Base-by-base conservation (phyloP, 495 filamentous ascomycete genomes). In the Bacidia gigantensis region DNA sequence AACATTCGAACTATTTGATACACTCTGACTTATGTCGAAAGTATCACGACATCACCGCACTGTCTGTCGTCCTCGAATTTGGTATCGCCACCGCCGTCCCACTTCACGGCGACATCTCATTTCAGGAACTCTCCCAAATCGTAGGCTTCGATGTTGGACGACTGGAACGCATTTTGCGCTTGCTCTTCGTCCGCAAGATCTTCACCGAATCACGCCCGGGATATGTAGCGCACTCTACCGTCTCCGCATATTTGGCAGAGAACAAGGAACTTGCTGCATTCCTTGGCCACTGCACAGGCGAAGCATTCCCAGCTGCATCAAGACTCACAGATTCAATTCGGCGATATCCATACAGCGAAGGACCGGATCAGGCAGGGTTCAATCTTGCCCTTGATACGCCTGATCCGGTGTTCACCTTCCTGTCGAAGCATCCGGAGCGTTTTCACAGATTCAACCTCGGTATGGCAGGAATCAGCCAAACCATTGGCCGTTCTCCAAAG, bases 191-290 rank as follows among this genome's bases (percentile, higher is more conserved):
- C 14, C 32, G 40, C 12, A 9, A 14, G 3, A 39, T 50, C 7
- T 23, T 50, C 5, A 10, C n/a, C 5, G 48, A 50, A 17, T 25
- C 32, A n/a, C 2, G 2, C 1, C 26, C 14, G 17, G 32, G 39
- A n/a, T 18, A 50, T 17, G 38, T 69, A 25, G 57, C 58, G 12
- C 67, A 69, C 46, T 56, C 52, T 11, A 58, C 63, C 3, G 61
- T 44, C 11, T 68, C 65, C 2, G 59, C 65, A 10, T 20, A 59
- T 11, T 55, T 68, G 0, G 42, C 47, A 2, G 53, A 10, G 10
- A 54, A 63, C 40, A 44, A 21, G 11, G 52, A 29, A 11, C 62
- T 23, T 52, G n/a, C n/a, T 10, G 35, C 10, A 10, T 39, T 10
- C 11, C n/a, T 10, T 39, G 35, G 35, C 11, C 35, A 39, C n/a